These are phyloP conservation scores for Alternaria metachromatica DNA, from an alignment of 2,329 filamentous ascomycete genomes.

Conservation along the genomic window DNA sequence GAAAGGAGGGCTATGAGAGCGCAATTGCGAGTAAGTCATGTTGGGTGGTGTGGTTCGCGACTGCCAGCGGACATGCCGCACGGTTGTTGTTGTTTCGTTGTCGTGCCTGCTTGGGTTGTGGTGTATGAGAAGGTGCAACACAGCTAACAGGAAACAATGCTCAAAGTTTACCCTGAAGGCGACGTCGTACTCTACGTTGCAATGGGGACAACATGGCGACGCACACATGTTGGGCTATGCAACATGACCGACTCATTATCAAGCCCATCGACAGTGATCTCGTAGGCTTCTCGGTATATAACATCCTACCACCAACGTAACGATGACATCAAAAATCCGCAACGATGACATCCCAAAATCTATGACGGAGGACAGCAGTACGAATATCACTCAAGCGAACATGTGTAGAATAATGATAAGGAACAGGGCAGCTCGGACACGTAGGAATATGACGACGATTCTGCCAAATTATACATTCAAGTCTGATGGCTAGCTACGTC, in stretches of 20 bases:
- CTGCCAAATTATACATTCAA: background rate
- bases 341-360: background rate
- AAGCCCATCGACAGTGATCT: too few species aligned
- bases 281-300: background rate
- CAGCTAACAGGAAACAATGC: background rate
- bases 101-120: background rate
- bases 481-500: background rate
- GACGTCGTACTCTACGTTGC: background rate
- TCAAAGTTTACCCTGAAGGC: background rate
- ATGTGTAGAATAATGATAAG: background rate
- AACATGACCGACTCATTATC: too few species aligned
- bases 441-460: background rate
- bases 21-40: background rate
- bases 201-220: background rate
- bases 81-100: background rate
- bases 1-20: background rate
- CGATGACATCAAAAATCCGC: background rate
- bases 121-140: background rate
- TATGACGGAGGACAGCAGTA: background rate
- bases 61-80: background rate
- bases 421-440: background rate
- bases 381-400: background rate
- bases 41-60: background rate
- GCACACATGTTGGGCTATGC: background rate
- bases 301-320: background rate